Percentiles rank a stretch among this genome's conserved stretches.
These are phyloP conservation scores for Ganoderma resinaceum DNA, from an alignment of 1,284 basidiomycete genomes.

Conservation along the genomic window DNA sequence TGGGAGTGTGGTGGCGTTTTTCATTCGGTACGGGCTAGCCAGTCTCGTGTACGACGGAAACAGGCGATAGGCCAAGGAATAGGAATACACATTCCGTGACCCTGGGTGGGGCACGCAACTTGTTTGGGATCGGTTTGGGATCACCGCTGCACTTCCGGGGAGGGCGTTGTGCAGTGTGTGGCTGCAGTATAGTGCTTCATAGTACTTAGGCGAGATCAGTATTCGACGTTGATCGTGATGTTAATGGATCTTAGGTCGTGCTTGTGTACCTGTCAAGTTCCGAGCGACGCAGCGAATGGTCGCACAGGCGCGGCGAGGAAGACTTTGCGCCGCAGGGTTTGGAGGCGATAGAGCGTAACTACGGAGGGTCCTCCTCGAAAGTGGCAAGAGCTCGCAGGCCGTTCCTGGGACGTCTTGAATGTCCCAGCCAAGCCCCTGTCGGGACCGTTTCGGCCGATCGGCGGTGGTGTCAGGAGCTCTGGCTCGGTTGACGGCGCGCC, in stretches of 20 bases:
- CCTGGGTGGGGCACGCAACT: neutral
- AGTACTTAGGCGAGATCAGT: neutral
- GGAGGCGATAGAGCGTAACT: neutral
- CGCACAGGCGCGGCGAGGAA: slow-evolving; percentile 2
- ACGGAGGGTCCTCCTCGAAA: neutral
- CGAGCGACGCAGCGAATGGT: neutral
- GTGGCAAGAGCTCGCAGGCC: neutral
- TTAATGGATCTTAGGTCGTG: neutral
- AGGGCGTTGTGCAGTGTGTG: neutral
- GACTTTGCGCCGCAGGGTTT: neutral
- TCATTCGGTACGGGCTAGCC: slow-evolving; percentile 87
- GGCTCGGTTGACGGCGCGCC: slow-evolving; percentile 26
- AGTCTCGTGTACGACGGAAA: slow-evolving; percentile 90
- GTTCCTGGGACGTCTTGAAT: neutral
- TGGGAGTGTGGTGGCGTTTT: slow-evolving; percentile 82
- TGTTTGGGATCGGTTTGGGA: neutral
- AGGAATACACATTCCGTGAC: slow-evolving; percentile 1
- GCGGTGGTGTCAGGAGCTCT: slow-evolving; percentile 1
- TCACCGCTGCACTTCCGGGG: neutral
- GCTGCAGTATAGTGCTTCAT: neutral
- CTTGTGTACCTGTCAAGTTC: neutral
- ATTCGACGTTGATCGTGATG: neutral
- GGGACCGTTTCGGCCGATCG: slow-evolving; percentile 29
- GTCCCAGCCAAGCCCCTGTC: neutral
- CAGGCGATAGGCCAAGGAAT: slow-evolving; percentile 56